Base-by-base conservation (phyloP, 306 rosid genomes). In the Casuarina equisetifolia region DNA sequence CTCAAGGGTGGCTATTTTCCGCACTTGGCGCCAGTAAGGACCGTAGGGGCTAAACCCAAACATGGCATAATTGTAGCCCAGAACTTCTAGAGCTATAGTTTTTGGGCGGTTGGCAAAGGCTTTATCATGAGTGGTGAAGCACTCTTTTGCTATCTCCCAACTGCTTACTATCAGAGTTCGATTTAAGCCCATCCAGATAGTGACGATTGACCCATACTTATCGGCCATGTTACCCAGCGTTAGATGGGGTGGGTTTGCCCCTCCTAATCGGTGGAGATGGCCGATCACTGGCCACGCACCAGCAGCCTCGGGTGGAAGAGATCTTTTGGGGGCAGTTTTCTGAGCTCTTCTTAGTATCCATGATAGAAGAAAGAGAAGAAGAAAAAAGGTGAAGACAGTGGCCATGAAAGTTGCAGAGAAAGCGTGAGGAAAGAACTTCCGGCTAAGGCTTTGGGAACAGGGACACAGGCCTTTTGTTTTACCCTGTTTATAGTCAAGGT, bases 271-370 rank as follows among this genome's bases (percentile, higher is more conserved):
- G 39, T 49, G 88, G 67, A 82, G 80, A 78, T 87, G 88, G 0
- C 91, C 91, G 8, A 84, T 69, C 13, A 84, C 40, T 1, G 90
- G 90, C 86, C 79, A 74, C 1, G 85, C 75, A 0, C 88, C 86
- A 0, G 54, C 12, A 4, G 80, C 83, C 53, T 70, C 75, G 5
- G 83, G 90, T 0, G 88, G 72, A 38, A 58, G 36, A 63, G 69
- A 77, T 55, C 9, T 57, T 64, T 64, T 64, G 4, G 19, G 3
- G 13, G 70, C 2, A 64, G 32, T 64, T 4, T 1, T 7, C 5
- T 64, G 25, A 6, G 42, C 2, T 15, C 45, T 35, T 64, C 4
- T 35, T 12, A 32, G 42, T 2, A 64, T 62, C 42, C 58, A 50
- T 1, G 79, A 44, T 16, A 79, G 11, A 38, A 16, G 78, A 13